Evolutionary conservation across 1,284 basidiomycete species (phyloP).

Genomic region (Clitocybe nebularis): DNA sequence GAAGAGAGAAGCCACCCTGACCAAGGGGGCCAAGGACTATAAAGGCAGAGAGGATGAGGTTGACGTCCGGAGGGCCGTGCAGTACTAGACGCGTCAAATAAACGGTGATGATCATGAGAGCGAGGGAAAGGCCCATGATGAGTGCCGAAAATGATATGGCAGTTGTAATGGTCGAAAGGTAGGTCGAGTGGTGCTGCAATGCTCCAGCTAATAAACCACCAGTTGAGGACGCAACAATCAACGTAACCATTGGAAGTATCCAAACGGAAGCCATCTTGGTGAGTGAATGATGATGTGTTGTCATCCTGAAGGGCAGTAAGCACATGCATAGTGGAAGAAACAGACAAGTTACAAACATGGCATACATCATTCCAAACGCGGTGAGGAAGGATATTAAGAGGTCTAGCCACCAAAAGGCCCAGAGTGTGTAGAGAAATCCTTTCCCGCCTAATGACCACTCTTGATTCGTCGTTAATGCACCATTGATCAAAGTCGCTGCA

Average conservation of each 20-base stretch:
- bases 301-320: constrained; percentile 15
- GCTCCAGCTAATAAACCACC: constrained; percentile 18
- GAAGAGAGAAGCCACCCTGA: constrained; percentile 20
- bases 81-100: constrained; percentile 19
- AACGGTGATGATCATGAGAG: constrained; percentile 20
- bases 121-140: constrained; percentile 19
- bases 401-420: constrained; percentile 23
- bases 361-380: constrained; percentile 19
- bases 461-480: constrained; percentile 18
- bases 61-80: constrained; percentile 18
- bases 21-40: constrained; percentile 19
- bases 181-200: constrained; percentile 12
- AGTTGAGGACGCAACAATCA: constrained; percentile 21
- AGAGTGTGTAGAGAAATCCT: constrained; percentile 19
- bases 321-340: background rate
- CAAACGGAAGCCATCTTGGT: constrained; percentile 19
- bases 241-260: constrained; percentile 21
- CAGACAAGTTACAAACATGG: constrained; percentile 14
- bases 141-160: constrained; percentile 20
- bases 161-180: constrained; percentile 17
- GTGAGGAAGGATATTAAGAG: constrained; percentile 16
- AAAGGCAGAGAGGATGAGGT: constrained; percentile 19
- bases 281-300: constrained; percentile 18
- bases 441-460: constrained; percentile 18
- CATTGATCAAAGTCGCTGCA: constrained; percentile 20